Evolutionary conservation across 2,329 filamentous ascomycete species (phyloP).

Genomic region (Cytospora piceicola): DNA sequence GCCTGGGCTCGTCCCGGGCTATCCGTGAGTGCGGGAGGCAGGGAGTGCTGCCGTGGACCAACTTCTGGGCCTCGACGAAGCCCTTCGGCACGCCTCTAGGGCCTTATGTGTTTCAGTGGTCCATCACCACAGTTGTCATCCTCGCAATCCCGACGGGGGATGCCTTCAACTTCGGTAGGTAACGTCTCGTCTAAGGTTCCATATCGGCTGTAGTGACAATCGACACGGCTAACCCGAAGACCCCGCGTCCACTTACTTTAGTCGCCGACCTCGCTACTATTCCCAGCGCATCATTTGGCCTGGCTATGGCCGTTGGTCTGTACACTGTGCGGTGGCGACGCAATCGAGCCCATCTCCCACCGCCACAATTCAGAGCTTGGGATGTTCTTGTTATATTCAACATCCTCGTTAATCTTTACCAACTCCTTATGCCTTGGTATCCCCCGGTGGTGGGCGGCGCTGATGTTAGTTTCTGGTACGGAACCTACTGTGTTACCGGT

Average conservation of each 20-base stretch:
- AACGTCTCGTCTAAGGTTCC: background rate
- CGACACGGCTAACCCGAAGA: constrained; percentile 35
- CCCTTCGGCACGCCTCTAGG: constrained; percentile 67
- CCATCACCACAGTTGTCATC: constrained; percentile 62
- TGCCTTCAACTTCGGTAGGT: constrained; percentile 64
- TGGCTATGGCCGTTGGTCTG: constrained; percentile 58
- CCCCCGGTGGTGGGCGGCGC: constrained; percentile 64
- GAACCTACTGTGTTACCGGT: constrained; percentile 64
- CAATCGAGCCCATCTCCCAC: constrained; percentile 49
- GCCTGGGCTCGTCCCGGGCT: constrained; percentile 59
- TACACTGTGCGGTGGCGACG: constrained; percentile 57
- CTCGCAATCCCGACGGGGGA: constrained; percentile 64
- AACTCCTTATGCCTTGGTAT: constrained; percentile 69
- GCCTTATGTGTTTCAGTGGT: constrained; percentile 62
- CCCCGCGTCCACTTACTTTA: too few relatives aligned
- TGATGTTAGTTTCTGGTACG: constrained; percentile 71
- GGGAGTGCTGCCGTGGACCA: constrained; percentile 63
- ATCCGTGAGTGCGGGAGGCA: constrained; percentile 66
- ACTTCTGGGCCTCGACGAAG: constrained; percentile 64
- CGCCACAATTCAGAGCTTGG: constrained; percentile 60
- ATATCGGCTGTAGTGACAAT: background rate
- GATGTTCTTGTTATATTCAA: constrained; percentile 58
- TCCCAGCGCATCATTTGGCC: constrained; percentile 46
- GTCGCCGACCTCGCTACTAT: constrained; percentile 11
- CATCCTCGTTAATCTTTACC: constrained; percentile 58